Conservation (phyloP, 2,329 filamentous ascomycete species). For the Keithomyces neogunnii region DNA sequence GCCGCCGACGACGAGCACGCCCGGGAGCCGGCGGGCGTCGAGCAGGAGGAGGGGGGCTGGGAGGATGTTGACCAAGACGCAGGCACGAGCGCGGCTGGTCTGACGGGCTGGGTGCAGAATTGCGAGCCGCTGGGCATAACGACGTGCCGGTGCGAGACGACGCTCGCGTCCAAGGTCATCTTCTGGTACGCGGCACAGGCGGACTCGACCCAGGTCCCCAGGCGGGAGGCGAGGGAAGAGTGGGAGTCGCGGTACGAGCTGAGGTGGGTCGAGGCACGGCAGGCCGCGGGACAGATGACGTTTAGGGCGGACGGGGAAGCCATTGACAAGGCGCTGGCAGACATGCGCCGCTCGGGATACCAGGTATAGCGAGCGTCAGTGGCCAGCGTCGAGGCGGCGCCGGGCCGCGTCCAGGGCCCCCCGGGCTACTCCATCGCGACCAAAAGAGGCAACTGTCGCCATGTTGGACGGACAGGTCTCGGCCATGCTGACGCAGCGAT, state of each 20-base stretch:
- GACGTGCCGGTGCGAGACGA: conserved; percentile 25
- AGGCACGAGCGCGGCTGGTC: too few species aligned
- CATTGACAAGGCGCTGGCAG: conserved; percentile 17
- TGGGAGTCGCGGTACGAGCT: conserved; percentile 18
- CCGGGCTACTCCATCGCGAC: too few species aligned
- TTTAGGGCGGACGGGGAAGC: conserved; percentile 15
- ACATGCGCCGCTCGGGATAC: conserved; percentile 18
- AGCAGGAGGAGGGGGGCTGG: not conserved
- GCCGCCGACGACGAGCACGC: too few species aligned
- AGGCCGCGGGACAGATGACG: conserved; percentile 14
- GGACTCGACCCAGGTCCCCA: conserved; percentile 16
- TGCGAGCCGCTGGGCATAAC: conserved; percentile 28
- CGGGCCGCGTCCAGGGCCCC: too few species aligned
- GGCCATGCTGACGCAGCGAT: too few species aligned
- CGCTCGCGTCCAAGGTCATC: conserved; percentile 27
- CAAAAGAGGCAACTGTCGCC: too few species aligned
- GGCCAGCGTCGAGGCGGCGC: too few species aligned
- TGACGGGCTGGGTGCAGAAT: conserved; percentile 13
- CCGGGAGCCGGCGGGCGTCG: too few species aligned
- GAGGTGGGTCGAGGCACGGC: conserved; percentile 15
- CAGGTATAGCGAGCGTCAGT: not conserved
- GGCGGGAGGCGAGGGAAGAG: conserved; percentile 18
- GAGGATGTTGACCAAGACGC: conserved; percentile 18
- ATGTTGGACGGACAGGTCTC: too few species aligned
- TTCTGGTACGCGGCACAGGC: conserved; percentile 31